Conservation (phyloP, 2,329 filamentous ascomycete genomes). For the Pestalotiopsis sp. region DNA sequence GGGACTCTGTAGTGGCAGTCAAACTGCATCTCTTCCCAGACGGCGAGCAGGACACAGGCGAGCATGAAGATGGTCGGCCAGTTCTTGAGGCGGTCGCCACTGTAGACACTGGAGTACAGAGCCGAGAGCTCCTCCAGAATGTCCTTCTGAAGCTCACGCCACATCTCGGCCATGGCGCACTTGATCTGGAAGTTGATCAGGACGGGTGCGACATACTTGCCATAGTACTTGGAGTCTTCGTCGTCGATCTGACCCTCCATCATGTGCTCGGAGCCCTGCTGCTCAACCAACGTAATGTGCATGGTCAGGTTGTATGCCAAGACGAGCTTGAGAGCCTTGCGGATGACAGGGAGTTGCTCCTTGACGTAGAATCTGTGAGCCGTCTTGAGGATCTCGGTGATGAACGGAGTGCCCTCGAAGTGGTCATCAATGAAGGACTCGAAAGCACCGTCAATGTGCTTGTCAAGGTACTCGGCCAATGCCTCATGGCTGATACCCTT, state of each 20-base stretch:
- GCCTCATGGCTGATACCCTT: constrained; percentile 82
- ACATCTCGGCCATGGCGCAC: constrained; percentile 95
- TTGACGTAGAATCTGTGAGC: constrained; percentile 91
- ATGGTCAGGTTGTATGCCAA: constrained; percentile 94
- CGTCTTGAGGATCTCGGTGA: constrained; percentile 95
- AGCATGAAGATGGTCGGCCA: constrained; percentile 99
- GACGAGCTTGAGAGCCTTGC: constrained; percentile 92
- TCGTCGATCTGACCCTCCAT: constrained; percentile 85
- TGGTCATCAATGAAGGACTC: constrained; percentile 94
- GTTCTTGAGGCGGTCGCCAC: constrained; percentile 95
- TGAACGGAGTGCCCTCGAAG: constrained; percentile 92
- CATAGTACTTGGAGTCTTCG: constrained; percentile 82
- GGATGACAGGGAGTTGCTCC: constrained; percentile 85
- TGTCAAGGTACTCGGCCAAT: constrained; percentile 90
- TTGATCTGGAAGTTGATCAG: constrained; percentile 99
- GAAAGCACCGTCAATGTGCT: constrained; percentile 89
- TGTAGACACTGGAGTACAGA: constrained; percentile 97
- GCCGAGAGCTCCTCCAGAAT: constrained; percentile 90
- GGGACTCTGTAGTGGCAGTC: constrained; percentile 95
- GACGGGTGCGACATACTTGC: constrained; percentile 89
- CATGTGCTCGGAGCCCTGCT: constrained; percentile 76
- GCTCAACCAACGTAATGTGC: constrained; percentile 93
- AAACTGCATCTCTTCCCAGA: constrained; percentile 99
- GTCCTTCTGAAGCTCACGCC: constrained; percentile 95
- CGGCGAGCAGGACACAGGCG: constrained; percentile 85